These are phyloP conservation scores for Ophiocordyceps sinensis DNA, from an alignment of 2,329 filamentous ascomycete species.

Conservation along the genomic window DNA sequence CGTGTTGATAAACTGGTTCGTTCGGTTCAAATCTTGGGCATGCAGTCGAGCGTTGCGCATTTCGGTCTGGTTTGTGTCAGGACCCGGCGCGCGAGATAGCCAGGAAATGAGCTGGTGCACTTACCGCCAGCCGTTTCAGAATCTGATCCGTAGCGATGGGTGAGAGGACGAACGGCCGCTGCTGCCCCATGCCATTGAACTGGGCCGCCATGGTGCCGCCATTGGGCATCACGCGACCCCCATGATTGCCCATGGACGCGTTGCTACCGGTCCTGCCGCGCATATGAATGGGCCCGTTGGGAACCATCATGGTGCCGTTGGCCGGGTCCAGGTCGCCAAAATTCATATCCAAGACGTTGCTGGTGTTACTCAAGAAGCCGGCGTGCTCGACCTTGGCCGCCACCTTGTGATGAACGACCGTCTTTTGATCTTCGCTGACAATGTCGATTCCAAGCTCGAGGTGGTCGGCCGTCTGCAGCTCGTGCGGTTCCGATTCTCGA, in stretches of 20 bases:
- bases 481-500: constrained; percentile 88
- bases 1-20: constrained; percentile 65
- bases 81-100: too few relatives aligned
- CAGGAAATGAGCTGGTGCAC: constrained; percentile 3
- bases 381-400: constrained; percentile 94
- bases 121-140: constrained; percentile 45
- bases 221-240: constrained; percentile 43
- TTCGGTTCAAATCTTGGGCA: constrained; percentile 69
- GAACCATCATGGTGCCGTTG: constrained; percentile 57
- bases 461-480: constrained; percentile 80
- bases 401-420: constrained; percentile 95
- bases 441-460: constrained; percentile 96
- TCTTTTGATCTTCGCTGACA: constrained; percentile 96
- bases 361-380: constrained; percentile 61
- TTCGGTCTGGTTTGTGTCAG: constrained; percentile 47
- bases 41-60: constrained; percentile 83
- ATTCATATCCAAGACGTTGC: constrained; percentile 73
- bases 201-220: constrained; percentile 30
- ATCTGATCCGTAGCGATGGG: constrained; percentile 91
- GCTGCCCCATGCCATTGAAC: constrained; percentile 49
- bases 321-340: constrained; percentile 84
- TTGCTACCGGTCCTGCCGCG: constrained; percentile 57
- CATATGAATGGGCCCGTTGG: constrained; percentile 53
- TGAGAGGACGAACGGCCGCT: constrained; percentile 73
- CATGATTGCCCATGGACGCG: constrained; percentile 45